Evolutionary conservation across 2,329 filamentous ascomycete genomes (phyloP).

Genomic region (Colletotrichum eleusines): DNA sequence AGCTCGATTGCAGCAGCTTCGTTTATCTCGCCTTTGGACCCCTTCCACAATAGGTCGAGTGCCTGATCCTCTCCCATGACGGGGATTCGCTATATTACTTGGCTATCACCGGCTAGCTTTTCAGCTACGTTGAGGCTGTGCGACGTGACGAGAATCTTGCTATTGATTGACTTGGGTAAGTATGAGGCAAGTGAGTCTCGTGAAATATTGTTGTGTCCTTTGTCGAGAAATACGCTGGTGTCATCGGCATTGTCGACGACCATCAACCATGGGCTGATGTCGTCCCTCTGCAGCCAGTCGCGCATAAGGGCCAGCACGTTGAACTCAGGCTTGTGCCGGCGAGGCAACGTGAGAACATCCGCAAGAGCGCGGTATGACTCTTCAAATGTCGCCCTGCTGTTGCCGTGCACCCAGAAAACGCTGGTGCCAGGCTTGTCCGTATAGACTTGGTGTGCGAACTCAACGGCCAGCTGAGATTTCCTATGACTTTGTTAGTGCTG

Average conservation of each 20-base stretch:
- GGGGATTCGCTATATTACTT: too few species aligned
- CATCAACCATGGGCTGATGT: slow-evolving; percentile 43
- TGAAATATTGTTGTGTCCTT: background rate
- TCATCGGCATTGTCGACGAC: slow-evolving; percentile 44
- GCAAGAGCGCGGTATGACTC: slow-evolving; percentile 37
- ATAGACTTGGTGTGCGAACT: slow-evolving; percentile 35
- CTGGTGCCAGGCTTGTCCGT: slow-evolving; percentile 14
- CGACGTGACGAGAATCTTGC: slow-evolving; percentile 42
- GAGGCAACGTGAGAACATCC: slow-evolving; percentile 27
- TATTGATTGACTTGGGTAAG: slow-evolving; percentile 37
- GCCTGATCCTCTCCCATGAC: slow-evolving; percentile 48
- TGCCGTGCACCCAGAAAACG: slow-evolving; percentile 42
- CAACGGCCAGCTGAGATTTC: slow-evolving; percentile 43
- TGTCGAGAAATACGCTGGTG: background rate
- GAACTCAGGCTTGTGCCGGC: slow-evolving; percentile 30
- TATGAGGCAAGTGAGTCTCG: slow-evolving; percentile 32
- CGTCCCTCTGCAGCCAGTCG: slow-evolving; percentile 41
- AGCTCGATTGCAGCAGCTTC: background rate
- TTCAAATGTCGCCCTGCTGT: slow-evolving; percentile 31
- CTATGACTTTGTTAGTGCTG: slow-evolving; percentile 28
- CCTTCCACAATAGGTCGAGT: slow-evolving; percentile 44
- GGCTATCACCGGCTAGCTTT: slow-evolving; percentile 31
- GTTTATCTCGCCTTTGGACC: slow-evolving; percentile 34
- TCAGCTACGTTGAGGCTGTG: slow-evolving; percentile 40
- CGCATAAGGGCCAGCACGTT: slow-evolving; percentile 40